Base-by-base conservation (phyloP, 2,329 filamentous ascomycete species). In the Trichoderma simmonsii region DNA sequence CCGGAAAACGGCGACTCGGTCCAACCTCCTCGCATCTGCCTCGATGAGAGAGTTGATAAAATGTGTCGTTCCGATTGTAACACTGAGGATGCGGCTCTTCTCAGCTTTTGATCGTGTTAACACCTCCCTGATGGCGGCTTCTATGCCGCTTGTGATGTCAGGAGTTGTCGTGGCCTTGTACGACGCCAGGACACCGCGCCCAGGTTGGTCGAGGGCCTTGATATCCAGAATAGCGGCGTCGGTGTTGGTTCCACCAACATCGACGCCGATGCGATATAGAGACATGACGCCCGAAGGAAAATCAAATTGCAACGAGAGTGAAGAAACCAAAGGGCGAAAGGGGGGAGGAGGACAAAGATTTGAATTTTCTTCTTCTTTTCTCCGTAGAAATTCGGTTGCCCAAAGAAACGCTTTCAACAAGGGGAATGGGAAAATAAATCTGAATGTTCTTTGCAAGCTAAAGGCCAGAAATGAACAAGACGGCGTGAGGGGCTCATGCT, bases 41-140 rank as follows among this genome's bases (percentile, higher is more conserved):
- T 86, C 83, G 12, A 86, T 80, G 7, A 86, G 79, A 0, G 85
- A 84, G 75, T 86, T 86, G 75, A 86, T 83, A 73, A 86, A 86
- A 74, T 86, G 84, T 0, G 83, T 85, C 2, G 84, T 86, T 30
- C 86, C 86, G 73, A 87, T 85, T 3, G 84, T 85, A 14, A 87
- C 84, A 43, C 83, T 85, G 51, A 83, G 76, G 6, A 87, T 81
- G 15, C 80, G 79, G 26, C 74, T 74, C 57, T 81, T 78, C 34
- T 83, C 79, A 60, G 85, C 77, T 0, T 76, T 73, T 1, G 84
- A 82, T 30, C 79, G 78, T 5, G 74, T 73, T 4, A 87, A 76
- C 0, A 87, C 82, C 11, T 81, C 80, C 12, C 79, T 75, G 71
- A 87, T 85, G n/a, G 85, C 84, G 11, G 77, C 75, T 73, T 84